A percentile compares a stretch with the other conserved stretches of the same genome.
These are phyloP conservation scores for Biscutella laevigata DNA, from an alignment of 441 rosid genomes.

Conservation along the genomic window DNA sequence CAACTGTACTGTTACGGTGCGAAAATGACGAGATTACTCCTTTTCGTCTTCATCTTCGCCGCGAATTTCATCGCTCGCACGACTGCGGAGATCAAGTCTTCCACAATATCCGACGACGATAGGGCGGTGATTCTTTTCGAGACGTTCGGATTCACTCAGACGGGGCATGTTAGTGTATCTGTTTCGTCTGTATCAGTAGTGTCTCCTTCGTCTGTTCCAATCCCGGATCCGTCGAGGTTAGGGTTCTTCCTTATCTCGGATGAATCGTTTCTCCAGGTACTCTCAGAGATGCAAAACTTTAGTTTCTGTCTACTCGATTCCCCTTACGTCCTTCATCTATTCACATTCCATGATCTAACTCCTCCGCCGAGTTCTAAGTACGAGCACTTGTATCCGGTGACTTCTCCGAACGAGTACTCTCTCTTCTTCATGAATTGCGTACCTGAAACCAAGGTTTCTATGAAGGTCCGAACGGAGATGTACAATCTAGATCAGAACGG, in stretches of 20 bases:
- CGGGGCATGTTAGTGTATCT: slow-evolving; percentile 54
- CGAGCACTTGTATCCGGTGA: slow-evolving; percentile 46
- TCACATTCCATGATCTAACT: slow-evolving; percentile 70
- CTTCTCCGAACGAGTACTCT: slow-evolving; percentile 67
- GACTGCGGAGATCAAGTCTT: slow-evolving; percentile 72
- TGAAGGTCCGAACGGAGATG: slow-evolving; percentile 66
- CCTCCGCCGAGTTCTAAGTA: slow-evolving; percentile 63
- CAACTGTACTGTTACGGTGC: background rate
- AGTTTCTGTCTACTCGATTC: slow-evolving; percentile 84
- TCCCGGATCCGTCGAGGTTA: slow-evolving; percentile 53
- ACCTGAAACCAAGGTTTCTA: slow-evolving; percentile 63
- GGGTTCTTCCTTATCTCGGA: slow-evolving; percentile 93
- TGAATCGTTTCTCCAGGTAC: slow-evolving; percentile 74
- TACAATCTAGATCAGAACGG: slow-evolving; percentile 61
- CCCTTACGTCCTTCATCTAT: slow-evolving; percentile 39
- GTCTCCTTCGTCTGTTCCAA: slow-evolving; percentile 28
- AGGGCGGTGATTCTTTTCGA: slow-evolving; percentile 94
- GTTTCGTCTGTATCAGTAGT: slow-evolving; percentile 61
- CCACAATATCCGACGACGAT: slow-evolving; percentile 50
- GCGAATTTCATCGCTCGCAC: slow-evolving; percentile 9
- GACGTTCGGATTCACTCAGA: slow-evolving; percentile 84
- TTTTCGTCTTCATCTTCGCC: slow-evolving; percentile 20
- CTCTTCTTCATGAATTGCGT: slow-evolving; percentile 84
- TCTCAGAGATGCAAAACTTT: slow-evolving; percentile 65
- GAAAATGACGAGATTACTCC: slow-evolving; percentile 22